These are phyloP conservation scores for Geranium incanum DNA, from an alignment of 441 rosid genomes.

Conservation along the genomic window DNA sequence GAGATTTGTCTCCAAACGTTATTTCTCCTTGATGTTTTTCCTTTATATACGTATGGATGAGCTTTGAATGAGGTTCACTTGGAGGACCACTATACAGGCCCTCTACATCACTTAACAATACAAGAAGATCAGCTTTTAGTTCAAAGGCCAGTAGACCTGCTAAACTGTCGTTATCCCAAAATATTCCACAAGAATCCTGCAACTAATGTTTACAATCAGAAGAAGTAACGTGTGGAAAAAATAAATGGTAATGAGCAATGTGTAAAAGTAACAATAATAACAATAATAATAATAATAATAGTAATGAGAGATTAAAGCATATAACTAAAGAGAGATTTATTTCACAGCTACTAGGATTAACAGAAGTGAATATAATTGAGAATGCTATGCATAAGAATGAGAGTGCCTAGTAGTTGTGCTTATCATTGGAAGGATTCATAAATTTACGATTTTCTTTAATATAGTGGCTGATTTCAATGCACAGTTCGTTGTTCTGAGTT, in stretches of 20 bases:
- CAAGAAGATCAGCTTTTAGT: conserved; percentile 25
- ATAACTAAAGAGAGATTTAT: neutral
- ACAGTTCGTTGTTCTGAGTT: neutral
- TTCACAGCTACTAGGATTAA: neutral
- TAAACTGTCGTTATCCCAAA: conserved; percentile 31
- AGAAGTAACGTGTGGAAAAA: neutral
- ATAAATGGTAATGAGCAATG: neutral
- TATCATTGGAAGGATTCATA: neutral
- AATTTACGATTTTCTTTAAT: neutral
- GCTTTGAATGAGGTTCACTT: conserved; percentile 26
- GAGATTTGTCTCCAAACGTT: conserved; percentile 34
- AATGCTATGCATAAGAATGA: neutral
- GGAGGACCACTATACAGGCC: conserved; percentile 35
- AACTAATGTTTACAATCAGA: conserved; percentile 16
- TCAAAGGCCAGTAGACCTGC: conserved; percentile 29
- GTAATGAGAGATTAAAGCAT: neutral
- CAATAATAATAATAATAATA: neutral
- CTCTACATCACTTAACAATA: conserved; percentile 32
- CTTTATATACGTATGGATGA: conserved; percentile 26
- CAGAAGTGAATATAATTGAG: neutral
- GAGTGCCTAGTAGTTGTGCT: neutral
- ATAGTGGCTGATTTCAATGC: neutral
- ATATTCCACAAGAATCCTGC: conserved; percentile 33
- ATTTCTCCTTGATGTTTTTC: conserved; percentile 31
- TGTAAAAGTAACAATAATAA: neutral